Evolutionary conservation across 2,329 filamentous ascomycete species (phyloP), one percentile per base, ranked within the genome.

Genomic region (Fusarium austroafricanum): DNA sequence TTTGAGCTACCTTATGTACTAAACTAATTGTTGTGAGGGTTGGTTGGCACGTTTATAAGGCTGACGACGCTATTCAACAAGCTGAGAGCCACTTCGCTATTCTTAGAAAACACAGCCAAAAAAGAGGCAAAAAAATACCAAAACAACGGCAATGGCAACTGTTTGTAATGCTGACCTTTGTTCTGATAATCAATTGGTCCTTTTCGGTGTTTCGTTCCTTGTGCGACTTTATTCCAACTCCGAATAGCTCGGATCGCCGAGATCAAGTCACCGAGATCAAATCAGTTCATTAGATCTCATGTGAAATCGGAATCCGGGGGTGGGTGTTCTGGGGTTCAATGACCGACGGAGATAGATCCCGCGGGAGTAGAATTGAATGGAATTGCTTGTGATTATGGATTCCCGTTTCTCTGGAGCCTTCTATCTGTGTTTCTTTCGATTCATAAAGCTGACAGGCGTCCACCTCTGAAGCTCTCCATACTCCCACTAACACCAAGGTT

Each of bases 231-330:
- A 11, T 12, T 31, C 12, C 29, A 31, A 55, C 57, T 40, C 59
- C 63, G 64, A 63, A 50, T 39, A 21, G 43, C 47, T 67, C 64
- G 64, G 58, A 46, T 53, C 57, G 39, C 61, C 50, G 56, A 66
- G 61, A 62, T 53, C 39, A 56, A 50, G 46, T 28, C 57, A 50
- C 61, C 50, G 50, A 66, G 61, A 62, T 49, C 39, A 62, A 50
- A 52, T 67, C 50, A 40, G 33, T 21, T 50, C 46, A 33, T 50
- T 61, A 39, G 37, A 60, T 57, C 58, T 63, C 65, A 68, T 65
- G 64, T 68, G 64, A 68, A 68, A 68, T 68, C 46, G 46, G 58
- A 68, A 68, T 68, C 64, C 65, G 65, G 65, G 64, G 65, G 59
- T 68, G 54, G 64, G 52, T 39, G 52, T 33, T 35, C 50, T 60